Evolutionary conservation across 1,139 yeast species (phyloP).

Genomic region (Hemisphaericaspora lyxosophila): DNA sequence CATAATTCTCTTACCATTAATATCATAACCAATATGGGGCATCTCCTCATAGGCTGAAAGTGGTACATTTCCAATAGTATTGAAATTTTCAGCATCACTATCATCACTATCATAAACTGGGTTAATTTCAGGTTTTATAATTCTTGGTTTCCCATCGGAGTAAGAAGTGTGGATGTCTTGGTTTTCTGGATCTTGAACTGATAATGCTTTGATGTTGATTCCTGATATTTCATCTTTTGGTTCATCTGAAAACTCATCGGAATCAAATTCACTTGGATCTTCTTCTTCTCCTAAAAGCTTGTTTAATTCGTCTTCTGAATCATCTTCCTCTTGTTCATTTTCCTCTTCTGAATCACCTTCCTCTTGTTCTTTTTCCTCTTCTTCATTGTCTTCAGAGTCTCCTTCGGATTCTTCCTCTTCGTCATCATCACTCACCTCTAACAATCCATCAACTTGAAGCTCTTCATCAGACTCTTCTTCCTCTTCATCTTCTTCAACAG

Average conservation of each 20-base stretch:
- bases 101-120: conserved; percentile 95
- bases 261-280: conserved; percentile 35
- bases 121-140: conserved; percentile 82
- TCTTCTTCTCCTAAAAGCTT: conserved; percentile 54
- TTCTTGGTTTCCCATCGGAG: conserved; percentile 79
- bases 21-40: conserved; percentile 97
- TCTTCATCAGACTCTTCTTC: conserved; percentile 25
- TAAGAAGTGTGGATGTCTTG: conserved; percentile 49
- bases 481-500: conserved; percentile 18
- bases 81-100: conserved; percentile 77
- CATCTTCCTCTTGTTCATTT: conserved; percentile 34
- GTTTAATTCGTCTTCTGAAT: conserved; percentile 65
- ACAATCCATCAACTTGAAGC: conserved; percentile 28
- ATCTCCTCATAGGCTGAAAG: conserved; percentile 90
- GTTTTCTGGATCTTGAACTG: conserved; percentile 34
- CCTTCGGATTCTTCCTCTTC: conserved; percentile 25
- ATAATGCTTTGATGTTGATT: conserved; percentile 50
- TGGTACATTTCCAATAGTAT: conserved; percentile 93
- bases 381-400: conserved; percentile 25
- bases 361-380: conserved; percentile 28
- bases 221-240: conserved; percentile 60
- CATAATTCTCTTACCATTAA: conserved; percentile 97
- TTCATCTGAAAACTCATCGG: conserved; percentile 49
- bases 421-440: conserved; percentile 22
- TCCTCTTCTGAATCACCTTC: conserved; percentile 24